Base-by-base conservation (phyloP, 2,329 filamentous ascomycete species). In the Botrytis aclada region DNA sequence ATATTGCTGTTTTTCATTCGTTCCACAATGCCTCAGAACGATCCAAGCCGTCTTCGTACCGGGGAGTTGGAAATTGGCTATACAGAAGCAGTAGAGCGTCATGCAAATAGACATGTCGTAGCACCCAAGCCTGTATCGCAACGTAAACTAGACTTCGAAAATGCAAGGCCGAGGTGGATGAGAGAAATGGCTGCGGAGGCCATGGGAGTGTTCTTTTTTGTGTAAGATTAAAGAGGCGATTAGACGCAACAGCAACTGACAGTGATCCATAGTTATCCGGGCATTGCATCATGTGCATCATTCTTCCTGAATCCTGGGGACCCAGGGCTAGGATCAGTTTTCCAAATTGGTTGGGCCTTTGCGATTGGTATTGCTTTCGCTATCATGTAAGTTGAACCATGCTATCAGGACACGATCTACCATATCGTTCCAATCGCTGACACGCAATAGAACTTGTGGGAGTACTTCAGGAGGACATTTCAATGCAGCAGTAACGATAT, bases 331-430 rank as follows among this genome's bases (percentile, higher is more conserved):
- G 85, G 87, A n/a, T 85, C 83, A 76, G 75, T 89, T 43, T 86
- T 89, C 77, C 84, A 87, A 74, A 85, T 88, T 71, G 87, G 87
- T 29, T 86, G 83, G 79, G 86, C 86, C 3, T 89, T 87, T 77
- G 86, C 85, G 8, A 78, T 89, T 25, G 87, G 88, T 6, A 88
- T 89, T 77, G 85, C 86, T 22, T 87, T 88, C 75, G 87, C 87
- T 62, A 88, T 89, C 79, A 88, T 88, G 70, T 69, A 69, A 10
- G 70, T 69, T 47, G 22, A 47, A 69, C 25, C 22, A 29, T 70
- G 1, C 8, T 32, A 8, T 34, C 32, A 67, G 16, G 20, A 63
- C 12, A 29, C 18, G n/a, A 8, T 41, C 20, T 12, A 8, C 16
- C 58, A 64, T 65, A 41, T 65, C 54, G 25, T 12, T 10, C 37